Base-by-base conservation (phyloP, 331 rosid species). In the Malus hybrid region DNA sequence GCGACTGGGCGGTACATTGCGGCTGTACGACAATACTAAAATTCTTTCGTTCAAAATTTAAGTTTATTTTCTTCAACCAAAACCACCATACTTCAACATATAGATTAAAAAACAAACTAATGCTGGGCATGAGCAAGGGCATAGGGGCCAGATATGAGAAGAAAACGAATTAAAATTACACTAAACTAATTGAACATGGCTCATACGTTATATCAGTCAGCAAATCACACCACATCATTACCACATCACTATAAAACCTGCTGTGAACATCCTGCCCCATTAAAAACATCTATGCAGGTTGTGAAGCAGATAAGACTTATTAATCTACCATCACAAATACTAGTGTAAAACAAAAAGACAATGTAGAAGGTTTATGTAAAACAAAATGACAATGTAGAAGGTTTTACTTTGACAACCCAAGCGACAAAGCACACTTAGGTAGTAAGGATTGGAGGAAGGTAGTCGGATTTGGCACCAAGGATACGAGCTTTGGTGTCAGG, bases 381-480 rank as follows among this genome's bases (percentile, higher is more conserved):
- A 42, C 46, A 10, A 10, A 42, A 10, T 10, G 46, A 42, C 46
- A 42, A 42, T 10, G 46, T 42, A 42, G 46, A 42, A 42, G 13
- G 46, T 10, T 39, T 71, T 70, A 70, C 64, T 67, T 10, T 18
- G 55, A 68, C 48, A 66, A 76, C 19, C 70, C 56, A 74, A 63
- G 10, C 19, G 20, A 56, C 20, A 63, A 67, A 44, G 19, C 53
- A 30, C 68, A 14, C 30, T 70, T 87, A 94, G n/a, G 97, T 94
- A 18, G 99, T 92, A 52, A 94, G 97, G 91, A 94, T 90, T 18
- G 99, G 96, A 56, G 99, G 99, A 65, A 92, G 61, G 84, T 86
- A 94, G 79, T 94, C 96, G 18, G 93, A 86, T 78, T 89, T 90
- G 84, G 66, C 78, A 6, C 99, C 97, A 1, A 94, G 96, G 72